Conservation (phyloP, 805 yeast genomes). For the Ogataea ganodermae region DNA sequence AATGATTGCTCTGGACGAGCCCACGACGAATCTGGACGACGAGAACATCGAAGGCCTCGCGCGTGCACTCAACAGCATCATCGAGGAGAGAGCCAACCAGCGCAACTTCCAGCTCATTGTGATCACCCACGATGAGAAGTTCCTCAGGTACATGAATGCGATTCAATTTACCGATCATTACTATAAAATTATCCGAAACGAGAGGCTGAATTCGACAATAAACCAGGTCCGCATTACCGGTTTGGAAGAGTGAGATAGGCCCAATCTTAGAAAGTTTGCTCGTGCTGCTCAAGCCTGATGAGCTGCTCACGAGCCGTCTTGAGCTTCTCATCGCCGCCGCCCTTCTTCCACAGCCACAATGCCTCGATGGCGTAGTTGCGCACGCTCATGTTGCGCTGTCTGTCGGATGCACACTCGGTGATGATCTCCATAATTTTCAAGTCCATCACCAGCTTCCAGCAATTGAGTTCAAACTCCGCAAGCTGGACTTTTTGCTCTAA, state of each 20-base stretch:
- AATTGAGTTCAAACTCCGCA: conserved; percentile 49
- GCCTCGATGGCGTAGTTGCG: conserved; percentile 86
- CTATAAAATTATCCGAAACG: conserved; percentile 78
- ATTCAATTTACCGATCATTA: conserved; percentile 83
- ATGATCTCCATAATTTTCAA: conserved; percentile 65
- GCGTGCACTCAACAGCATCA: conserved; percentile 70
- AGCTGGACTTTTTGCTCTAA: conserved; percentile 38
- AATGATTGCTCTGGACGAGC: conserved; percentile 94
- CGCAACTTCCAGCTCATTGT: conserved; percentile 91
- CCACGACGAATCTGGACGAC: conserved; percentile 91
- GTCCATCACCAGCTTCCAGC: conserved; percentile 73
- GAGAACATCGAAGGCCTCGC: conserved; percentile 91
- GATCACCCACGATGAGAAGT: conserved; percentile 95
- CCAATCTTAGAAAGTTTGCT: neutral
- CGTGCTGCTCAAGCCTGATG: conserved; percentile 1
- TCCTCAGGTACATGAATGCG: conserved; percentile 83
- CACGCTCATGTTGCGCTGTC: conserved; percentile 63
- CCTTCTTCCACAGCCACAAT: conserved; percentile 80
- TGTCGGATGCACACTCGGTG: conserved; percentile 68
- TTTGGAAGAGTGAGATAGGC: conserved; percentile 18
- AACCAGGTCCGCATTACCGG: conserved; percentile 32
- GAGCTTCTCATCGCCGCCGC: conserved; percentile 42
- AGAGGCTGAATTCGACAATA: conserved; percentile 78
- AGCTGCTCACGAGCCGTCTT: conserved; percentile 16
- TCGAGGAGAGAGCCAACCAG: conserved; percentile 73